These are phyloP conservation scores for Patellaria atrata DNA, from an alignment of 495 filamentous ascomycete genomes.

Conservation along the genomic window DNA sequence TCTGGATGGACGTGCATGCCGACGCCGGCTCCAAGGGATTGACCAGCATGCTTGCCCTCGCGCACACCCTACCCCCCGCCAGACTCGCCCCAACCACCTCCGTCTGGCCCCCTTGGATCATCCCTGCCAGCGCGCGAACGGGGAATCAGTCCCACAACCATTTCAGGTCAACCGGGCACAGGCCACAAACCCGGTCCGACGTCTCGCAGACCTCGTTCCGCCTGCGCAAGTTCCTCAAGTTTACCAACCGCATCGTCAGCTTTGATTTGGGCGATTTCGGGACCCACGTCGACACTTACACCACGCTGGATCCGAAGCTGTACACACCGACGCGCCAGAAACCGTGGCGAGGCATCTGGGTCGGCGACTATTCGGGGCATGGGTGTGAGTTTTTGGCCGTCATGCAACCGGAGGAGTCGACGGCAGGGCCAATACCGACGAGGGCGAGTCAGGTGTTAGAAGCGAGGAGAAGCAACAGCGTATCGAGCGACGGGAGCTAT, in stretches of 20 bases:
- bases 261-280: conserved; percentile 22
- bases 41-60: conserved; percentile 32
- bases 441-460: conserved; percentile 4
- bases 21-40: conserved; percentile 21
- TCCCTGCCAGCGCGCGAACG: conserved; percentile 48
- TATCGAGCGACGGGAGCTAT: conserved; percentile 10
- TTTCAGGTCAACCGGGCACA: conserved; percentile 30
- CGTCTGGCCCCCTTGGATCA: conserved; percentile 60
- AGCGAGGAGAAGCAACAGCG: conserved; percentile 7
- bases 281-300: conserved; percentile 59
- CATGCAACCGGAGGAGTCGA: conserved; percentile 45
- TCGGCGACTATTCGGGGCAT: conserved; percentile 77
- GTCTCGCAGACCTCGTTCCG: conserved; percentile 53
- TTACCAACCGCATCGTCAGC: conserved; percentile 14
- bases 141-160: conserved; percentile 28
- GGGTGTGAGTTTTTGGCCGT: conserved; percentile 81
- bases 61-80: conserved; percentile 30
- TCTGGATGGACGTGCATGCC: conserved; percentile 37
- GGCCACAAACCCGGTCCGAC: conserved; percentile 31
- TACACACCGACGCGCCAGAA: conserved; percentile 69
- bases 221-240: conserved; percentile 58
- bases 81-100: conserved; percentile 27
- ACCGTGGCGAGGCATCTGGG: conserved; percentile 80
- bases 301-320: conserved; percentile 52
- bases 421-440: conserved; percentile 8